Base-by-base conservation (phyloP, 2,329 filamentous ascomycete genomes). In the Escovopsis sp. region DNA sequence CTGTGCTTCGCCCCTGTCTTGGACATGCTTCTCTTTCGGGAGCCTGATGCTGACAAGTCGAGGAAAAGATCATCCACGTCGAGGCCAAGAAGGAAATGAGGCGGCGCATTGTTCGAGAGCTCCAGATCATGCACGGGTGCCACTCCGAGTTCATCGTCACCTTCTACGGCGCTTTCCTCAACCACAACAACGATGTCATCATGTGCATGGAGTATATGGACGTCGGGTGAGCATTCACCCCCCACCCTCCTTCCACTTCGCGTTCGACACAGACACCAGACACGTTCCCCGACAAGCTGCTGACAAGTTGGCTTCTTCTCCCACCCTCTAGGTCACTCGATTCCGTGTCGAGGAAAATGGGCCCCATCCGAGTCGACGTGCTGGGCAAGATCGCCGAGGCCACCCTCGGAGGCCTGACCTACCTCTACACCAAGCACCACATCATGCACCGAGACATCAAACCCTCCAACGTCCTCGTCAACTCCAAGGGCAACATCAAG, bases 131-230 rank as follows among this genome's bases (percentile, higher is more conserved):
- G 77, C 87, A 94, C 55, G 85, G 92, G 51, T 98, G 90, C 60
- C 90, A 94, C 52, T 94, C 84, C 16, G 83, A 90, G 41, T 87
- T 92, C 57, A 96, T 98, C 51, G 90, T 98, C 41, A 94, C 81
- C 36, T 98, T 94, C 59, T 96, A 96, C 52, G 90, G 90, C 41
- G 90, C 90, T 27, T 98, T 96, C 54, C 72, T 96, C 52, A 96
- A 94, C 54, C 83, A 92, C 52, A 86, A 86, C 42, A 88, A 92
- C 53, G 90, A 98, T 62, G 92, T 98, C 39, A 92, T 96, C 48
- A 88, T 98, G 79, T 98, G 90, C 58, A 98, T 98, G 90, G 90
- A 98, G 58, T 96, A 98, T 56, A 94, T 94, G 85, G 90, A 98
- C 60, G 85, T 88, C 55, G 90, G 90, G 90, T 96, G 70, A 60